Evolutionary conservation across 305 asterid genomes (phyloP), one percentile per base, ranked within the genome.

Genomic region (Petunia hybrid): DNA sequence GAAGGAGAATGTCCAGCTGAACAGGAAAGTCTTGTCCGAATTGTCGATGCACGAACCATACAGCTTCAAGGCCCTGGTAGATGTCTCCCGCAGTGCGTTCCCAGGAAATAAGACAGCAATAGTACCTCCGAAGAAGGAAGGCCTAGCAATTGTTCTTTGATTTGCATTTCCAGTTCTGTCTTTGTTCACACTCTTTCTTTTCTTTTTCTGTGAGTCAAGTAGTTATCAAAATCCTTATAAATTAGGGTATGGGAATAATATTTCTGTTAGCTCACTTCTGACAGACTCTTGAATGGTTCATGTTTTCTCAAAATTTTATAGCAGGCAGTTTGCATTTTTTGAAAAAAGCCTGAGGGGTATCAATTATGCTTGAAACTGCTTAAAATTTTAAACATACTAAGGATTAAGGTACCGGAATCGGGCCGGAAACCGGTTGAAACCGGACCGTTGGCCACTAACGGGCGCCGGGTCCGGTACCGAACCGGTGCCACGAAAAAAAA

Each of bases 1-100:
- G 95, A 93, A 95, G 90, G 99, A 95, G 91, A 95, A 95, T 86
- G 84, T 95, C 82, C 99, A 95, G 67, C 82, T 95, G 86, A 95
- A 93, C 89, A 85, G 99, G 84, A 93, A 93, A 79, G 99, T 95
- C 62, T 80, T 95, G 43, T 90, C 98, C 0, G 97, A 95, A 89
- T 69, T 92, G 55, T 91, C 99, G 3, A 93, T 95, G 99, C 97
- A 95, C 56, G 99, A 95, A 88, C 97, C 97, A 1, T 87, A 91
- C 71, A 93, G 98, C 91, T 95, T 95, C 91, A 95, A 93, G 91
- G 97, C 97, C 68, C 87, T 95, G 45, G 98, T 95, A 2, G 97
- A 93, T 76, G 16, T 89, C 82, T 95, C 99, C 0, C 91, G 85
- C 66, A 83, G 39, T 60, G 93, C 99, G 59, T 95, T 93, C 89